Percentiles rank a stretch among this genome's conserved stretches.
These are phyloP conservation scores for Malassezia sympodialis DNA, from an alignment of 1,284 basidiomycete genomes.

Conservation along the genomic window DNA sequence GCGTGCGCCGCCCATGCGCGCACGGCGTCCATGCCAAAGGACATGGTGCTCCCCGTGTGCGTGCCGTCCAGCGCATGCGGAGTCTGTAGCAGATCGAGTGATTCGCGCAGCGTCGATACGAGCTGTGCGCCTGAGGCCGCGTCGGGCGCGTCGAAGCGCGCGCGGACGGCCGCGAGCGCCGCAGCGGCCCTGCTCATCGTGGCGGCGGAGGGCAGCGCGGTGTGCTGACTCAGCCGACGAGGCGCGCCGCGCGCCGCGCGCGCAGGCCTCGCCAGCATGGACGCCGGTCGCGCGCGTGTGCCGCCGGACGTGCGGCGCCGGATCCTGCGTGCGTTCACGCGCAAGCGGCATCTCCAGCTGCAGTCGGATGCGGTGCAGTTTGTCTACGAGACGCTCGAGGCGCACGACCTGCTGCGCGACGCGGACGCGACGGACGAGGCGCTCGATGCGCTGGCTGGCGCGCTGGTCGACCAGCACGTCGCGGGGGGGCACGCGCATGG, in stretches of 20 bases:
- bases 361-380: constrained; percentile 41
- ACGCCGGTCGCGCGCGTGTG: constrained; percentile 1
- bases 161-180: neutral
- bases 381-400: constrained; percentile 33
- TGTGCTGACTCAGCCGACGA: neutral
- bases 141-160: neutral
- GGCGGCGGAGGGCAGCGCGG: neutral
- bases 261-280: neutral
- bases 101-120: neutral
- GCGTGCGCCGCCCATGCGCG: neutral
- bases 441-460: constrained; percentile 41
- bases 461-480: constrained; percentile 31
- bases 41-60: constrained; percentile 8
- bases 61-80: constrained; percentile 6
- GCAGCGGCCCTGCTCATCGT: neutral
- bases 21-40: constrained; percentile 9
- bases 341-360: constrained; percentile 41
- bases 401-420: constrained; percentile 33
- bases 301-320: constrained; percentile 34
- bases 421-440: constrained; percentile 37
- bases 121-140: neutral
- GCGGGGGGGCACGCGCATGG: constrained; percentile 7
- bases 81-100: neutral
- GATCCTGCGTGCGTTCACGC: constrained; percentile 39
- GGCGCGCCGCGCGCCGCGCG: neutral